A percentile compares a stretch with the other conserved stretches of the same genome.
phyloP scores from a whole-genome alignment of 805 yeast species.

The Lachancea lanzarotensis region DNA sequence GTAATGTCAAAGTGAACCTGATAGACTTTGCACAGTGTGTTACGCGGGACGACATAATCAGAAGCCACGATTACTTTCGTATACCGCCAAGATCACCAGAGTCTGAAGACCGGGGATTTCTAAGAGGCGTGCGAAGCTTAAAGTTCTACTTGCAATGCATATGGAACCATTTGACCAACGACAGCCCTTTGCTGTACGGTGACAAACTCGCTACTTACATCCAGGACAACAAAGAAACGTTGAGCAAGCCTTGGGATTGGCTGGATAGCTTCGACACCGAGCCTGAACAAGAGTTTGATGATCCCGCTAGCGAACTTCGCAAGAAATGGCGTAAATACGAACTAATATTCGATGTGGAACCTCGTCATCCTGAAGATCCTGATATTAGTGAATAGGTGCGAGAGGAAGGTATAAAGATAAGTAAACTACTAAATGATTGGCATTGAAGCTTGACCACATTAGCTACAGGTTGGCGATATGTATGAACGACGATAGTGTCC shows the following conservation, averaged over 20 bases:
- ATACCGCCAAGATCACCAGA: constrained; percentile 68
- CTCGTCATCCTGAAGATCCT: constrained; percentile 25
- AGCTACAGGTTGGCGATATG: constrained; percentile 6
- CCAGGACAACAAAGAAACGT: constrained; percentile 16
- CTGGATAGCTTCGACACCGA: constrained; percentile 35
- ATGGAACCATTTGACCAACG: constrained; percentile 49
- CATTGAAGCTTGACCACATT: background rate
- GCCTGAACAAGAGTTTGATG: constrained; percentile 28
- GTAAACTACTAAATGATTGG: background rate
- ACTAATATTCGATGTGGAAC: constrained; percentile 31
- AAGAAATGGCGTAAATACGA: constrained; percentile 34
- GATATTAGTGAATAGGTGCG: constrained; percentile 28
- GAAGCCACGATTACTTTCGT: constrained; percentile 36
- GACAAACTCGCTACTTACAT: constrained; percentile 20
- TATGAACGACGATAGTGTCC: constrained; percentile 27
- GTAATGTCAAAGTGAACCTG: constrained; percentile 49
- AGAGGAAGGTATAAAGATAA: background rate
- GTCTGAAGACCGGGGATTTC: constrained; percentile 72
- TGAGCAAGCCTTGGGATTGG: constrained; percentile 33
- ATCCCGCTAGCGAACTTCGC: constrained; percentile 26
- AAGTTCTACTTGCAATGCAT: constrained; percentile 57
- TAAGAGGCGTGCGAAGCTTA: constrained; percentile 74
- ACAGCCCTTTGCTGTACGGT: constrained; percentile 24
- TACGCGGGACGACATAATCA: constrained; percentile 48
- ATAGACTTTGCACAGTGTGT: constrained; percentile 96